Percentiles rank a stretch among this genome's conserved stretches.
Evolutionary conservation across 352 stramenopile species (phyloP).

Genomic region (Phytophthora pluvialis): DNA sequence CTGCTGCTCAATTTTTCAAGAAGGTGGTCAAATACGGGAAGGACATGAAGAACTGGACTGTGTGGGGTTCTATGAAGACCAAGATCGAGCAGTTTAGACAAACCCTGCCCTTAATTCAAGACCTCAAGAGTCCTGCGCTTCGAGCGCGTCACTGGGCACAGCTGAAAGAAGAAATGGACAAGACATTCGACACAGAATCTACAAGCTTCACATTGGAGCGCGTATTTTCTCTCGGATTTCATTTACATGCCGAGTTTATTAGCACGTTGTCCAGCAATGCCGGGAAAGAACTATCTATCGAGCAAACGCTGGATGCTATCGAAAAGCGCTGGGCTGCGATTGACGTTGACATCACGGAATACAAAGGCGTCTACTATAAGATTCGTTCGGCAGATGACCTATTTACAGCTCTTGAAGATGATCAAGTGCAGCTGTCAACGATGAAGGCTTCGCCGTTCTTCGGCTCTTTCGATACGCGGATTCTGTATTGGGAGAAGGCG

Average conservation of each 20-base stretch:
- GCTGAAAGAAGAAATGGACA: slow-evolving; percentile 89
- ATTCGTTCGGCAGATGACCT: slow-evolving; percentile 91
- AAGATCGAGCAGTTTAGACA: slow-evolving; percentile 95
- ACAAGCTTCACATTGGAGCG: slow-evolving; percentile 83
- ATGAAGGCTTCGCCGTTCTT: slow-evolving; percentile 96
- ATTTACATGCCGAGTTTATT: slow-evolving; percentile 92
- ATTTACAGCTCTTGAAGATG: slow-evolving; percentile 92
- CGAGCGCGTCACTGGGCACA: slow-evolving; percentile 89
- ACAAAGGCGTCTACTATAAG: slow-evolving; percentile 95
- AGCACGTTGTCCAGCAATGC: slow-evolving; percentile 91
- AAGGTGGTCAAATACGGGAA: slow-evolving; percentile 94
- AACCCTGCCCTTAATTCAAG: slow-evolving; percentile 93
- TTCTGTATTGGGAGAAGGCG: slow-evolving; percentile 89
- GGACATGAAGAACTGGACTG: slow-evolving; percentile 93
- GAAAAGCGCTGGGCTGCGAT: slow-evolving; percentile 89
- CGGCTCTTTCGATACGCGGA: slow-evolving; percentile 86
- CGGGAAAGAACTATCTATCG: slow-evolving; percentile 93
- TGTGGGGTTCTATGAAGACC: slow-evolving; percentile 92
- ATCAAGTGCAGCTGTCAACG: slow-evolving; percentile 92
- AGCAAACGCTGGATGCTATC: slow-evolving; percentile 88
- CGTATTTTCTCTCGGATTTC: slow-evolving; percentile 89
- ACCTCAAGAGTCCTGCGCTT: slow-evolving; percentile 92
- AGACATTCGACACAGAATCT: slow-evolving; percentile 81
- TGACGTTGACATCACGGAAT: slow-evolving; percentile 91
- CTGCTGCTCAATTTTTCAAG: slow-evolving; percentile 91